Evolutionary conservation across 106 monocot genomes (phyloP), one percentile per base, ranked within the genome.

Genomic region (Hemerocallis citrina): DNA sequence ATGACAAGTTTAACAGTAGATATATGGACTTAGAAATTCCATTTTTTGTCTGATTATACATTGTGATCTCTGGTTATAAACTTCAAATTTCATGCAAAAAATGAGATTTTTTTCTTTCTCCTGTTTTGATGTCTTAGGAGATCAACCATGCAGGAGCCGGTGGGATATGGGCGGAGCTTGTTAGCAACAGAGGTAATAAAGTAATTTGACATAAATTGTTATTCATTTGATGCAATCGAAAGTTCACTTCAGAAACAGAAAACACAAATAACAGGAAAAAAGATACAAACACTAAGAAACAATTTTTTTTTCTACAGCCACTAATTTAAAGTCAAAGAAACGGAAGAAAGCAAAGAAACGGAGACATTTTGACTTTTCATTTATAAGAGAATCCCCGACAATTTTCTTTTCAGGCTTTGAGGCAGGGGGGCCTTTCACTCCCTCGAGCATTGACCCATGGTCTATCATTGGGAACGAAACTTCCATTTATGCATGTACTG

Each of bases 391-490:
- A 15, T 4, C 38, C 40, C 27, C 54, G 31, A 45, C 27, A 48
- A 51, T 35, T 25, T 52, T 23, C 23, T 40, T 50, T 72, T 20
- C 74, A 95, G 94, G 94, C 16, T 98, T 98, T 70, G 96, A 98
- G 80, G 87, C 84, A 27, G 96, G 96, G 41, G 96, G 96, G 0
- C 71, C 71, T 8, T 81, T 79, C 51, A 88, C 88, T 49, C 96
- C 96, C 28, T 98, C 96, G 45, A 87, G 85, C 22, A 79, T 92
- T 68, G 76, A 84, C 33, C 96, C 96, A 40, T 98, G 96, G 96
- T 62, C 69, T 16, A 68, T 82, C 24, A 88, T 98, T 55, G 96
- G 96, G 41, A 75, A 82, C 63, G 81, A 81, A 52, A 72, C 87
- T 59, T 54, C 59, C 31, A 77, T 98, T 37, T 60, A 66, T 52